phyloP scores from a whole-genome alignment of 306 rosid genomes.

The barrel medic (Medicago truncatula) region DNA sequence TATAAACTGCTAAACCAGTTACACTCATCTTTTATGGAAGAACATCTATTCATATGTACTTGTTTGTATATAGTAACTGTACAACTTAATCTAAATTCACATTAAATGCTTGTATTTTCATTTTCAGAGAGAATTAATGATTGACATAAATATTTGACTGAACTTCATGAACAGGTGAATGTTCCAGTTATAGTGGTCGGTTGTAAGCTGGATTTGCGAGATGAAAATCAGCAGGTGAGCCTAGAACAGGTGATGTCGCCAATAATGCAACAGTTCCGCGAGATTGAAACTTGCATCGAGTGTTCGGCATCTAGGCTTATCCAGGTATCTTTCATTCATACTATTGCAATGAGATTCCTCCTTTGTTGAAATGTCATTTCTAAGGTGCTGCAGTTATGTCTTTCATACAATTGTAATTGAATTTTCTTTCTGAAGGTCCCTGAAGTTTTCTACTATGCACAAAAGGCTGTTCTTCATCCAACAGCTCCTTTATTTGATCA shows the following conservation, averaged over 20 bases:
- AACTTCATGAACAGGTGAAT: constrained; percentile 70
- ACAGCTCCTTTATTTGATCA: constrained; percentile 96
- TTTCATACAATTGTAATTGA: constrained; percentile 28
- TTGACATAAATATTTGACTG: constrained; percentile 36
- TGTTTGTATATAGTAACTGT: neutral
- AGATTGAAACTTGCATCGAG: constrained; percentile 98
- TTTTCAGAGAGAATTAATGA: constrained; percentile 7
- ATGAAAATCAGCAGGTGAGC: constrained; percentile 89
- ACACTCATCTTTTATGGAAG: neutral
- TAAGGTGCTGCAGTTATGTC: constrained; percentile 21
- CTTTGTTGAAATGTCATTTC: constrained; percentile 18
- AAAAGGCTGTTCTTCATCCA: constrained; percentile 98
- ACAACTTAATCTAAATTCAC: constrained; percentile 11
- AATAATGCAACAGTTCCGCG: constrained; percentile 98
- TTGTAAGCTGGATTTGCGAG: constrained; percentile 95
- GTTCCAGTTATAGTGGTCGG: constrained; percentile 98
- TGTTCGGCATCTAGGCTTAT: constrained; percentile 92
- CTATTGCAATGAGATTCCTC: constrained; percentile 1
- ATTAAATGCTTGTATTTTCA: neutral
- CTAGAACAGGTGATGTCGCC: constrained; percentile 98
- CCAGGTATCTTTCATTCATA: constrained; percentile 62
- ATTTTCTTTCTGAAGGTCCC: constrained; percentile 69
- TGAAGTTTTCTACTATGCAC: constrained; percentile 97
- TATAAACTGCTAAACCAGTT: constrained; percentile 15
- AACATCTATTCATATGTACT: constrained; percentile 9